Conservation (phyloP, 106 monocot genomes). For the Dioscorea dumetorum region DNA sequence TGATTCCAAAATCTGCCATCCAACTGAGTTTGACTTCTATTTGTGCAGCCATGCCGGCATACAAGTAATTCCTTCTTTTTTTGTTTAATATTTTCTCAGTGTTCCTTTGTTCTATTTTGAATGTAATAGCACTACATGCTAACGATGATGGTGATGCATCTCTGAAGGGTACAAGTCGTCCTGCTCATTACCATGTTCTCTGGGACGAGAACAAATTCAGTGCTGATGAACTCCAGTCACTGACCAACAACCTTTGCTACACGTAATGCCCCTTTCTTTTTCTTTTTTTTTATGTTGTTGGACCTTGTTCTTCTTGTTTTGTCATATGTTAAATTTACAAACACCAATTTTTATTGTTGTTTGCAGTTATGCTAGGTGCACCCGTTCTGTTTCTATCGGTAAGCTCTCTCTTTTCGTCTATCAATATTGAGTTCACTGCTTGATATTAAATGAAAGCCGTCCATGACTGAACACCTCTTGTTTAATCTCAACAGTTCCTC, state of each 20-base stretch:
- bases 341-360: background rate
- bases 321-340: background rate
- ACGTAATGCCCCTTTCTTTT: constrained; percentile 30
- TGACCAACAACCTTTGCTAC: constrained; percentile 94
- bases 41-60: constrained; percentile 93
- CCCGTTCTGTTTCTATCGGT: constrained; percentile 82
- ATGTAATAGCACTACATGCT: too few species aligned
- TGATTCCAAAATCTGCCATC: constrained; percentile 90
- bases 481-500: constrained; percentile 49
- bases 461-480: background rate
- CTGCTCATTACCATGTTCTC: constrained; percentile 87
- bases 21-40: constrained; percentile 88
- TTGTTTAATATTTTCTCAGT: background rate
- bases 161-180: constrained; percentile 75
- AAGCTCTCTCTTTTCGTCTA: background rate
- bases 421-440: background rate
- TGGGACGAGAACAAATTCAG: constrained; percentile 94
- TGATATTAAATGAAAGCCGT: background rate
- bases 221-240: constrained; percentile 59
- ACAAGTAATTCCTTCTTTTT: constrained; percentile 24
- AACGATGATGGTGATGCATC: background rate
- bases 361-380: constrained; percentile 81
- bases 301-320: background rate
- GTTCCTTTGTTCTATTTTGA: background rate
- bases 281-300: too few species aligned